phyloP scores from a whole-genome alignment of 305 asterid species.

The Caryopteris hybrid region DNA sequence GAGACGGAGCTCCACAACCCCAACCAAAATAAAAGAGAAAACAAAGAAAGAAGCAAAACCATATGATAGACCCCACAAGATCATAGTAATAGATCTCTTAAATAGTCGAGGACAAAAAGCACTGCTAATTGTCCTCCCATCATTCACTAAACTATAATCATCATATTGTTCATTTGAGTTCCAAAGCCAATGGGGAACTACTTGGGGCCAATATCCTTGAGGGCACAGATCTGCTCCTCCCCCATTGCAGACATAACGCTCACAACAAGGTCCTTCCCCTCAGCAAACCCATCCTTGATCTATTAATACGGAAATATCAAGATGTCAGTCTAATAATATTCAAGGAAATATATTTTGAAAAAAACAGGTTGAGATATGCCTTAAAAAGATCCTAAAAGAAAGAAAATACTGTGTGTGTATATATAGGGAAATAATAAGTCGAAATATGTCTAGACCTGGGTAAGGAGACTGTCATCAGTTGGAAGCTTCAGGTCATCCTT shows the following conservation, averaged over 20 bases:
- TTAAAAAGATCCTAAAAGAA: too few relatives aligned
- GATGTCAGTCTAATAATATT: background rate
- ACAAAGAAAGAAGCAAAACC: constrained; percentile 1
- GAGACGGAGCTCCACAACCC: background rate
- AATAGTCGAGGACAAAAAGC: constrained; percentile 26
- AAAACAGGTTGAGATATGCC: background rate
- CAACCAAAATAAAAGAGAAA: background rate
- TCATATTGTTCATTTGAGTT: constrained; percentile 5
- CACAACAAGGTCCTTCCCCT: constrained; percentile 79
- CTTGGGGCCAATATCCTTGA: constrained; percentile 84
- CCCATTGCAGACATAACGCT: constrained; percentile 88
- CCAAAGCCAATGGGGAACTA: constrained; percentile 20
- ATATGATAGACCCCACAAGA: constrained; percentile 13
- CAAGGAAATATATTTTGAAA: background rate
- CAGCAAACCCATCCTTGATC: constrained; percentile 81
- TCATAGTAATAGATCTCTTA: background rate
- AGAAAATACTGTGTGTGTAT: background rate
- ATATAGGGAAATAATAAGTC: too few relatives aligned
- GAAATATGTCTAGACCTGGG: constrained; percentile 40
- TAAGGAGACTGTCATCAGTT: constrained; percentile 58
- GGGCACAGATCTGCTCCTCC: constrained; percentile 80
- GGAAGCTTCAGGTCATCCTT: constrained; percentile 90
- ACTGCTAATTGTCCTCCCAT: constrained; percentile 33
- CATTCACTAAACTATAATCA: constrained; percentile 28
- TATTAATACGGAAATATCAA: constrained; percentile 10